Evolutionary conservation across 345 rosid species (phyloP), one percentile per base, ranked within the genome.

Genomic region (Cardamine chenopodiifolia): DNA sequence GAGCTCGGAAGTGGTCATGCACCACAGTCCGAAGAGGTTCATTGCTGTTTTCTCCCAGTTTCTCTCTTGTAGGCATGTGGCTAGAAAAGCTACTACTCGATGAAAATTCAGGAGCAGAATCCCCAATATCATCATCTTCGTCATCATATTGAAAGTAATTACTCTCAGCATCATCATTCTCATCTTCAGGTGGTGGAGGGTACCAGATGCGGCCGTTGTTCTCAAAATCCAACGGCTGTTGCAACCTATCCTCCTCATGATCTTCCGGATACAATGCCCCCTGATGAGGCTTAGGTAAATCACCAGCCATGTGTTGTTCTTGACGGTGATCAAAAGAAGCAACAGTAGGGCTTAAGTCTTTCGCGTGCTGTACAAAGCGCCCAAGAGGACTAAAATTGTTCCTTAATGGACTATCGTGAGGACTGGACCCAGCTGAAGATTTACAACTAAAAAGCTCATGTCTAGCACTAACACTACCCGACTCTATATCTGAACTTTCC

Each of bases 1-100:
- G 99, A 72, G 98, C 99, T 87, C 91, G 84, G 82, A 96, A 96
- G 71, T 96, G 97, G 57, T 85, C 95, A 53, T 86, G 97, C 54
- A 90, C 86, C 79, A 86, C 84, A 4, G 91, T 87, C 78, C 80
- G 80, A 31, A 89, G 83, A 72, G 97, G 95, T 66, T 89, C 97
- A 76, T 82, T 90, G 74, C 79, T 86, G 72, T 78, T 84, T 56
- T 88, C 90, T 64, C 83, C 84, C 18, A 84, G 86, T 75, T 84
- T 92, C 78, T 88, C 89, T 85, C 82, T 87, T 18, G 85, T 65
- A 20, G 93, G 85, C 61, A 95, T 72, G 17, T 76, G 81, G 65
- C 80, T 66, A 50, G 96, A 87, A 78, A 96, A 87, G 86, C 97
- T 89, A 76, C 86, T 84, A 75, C 89, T 90, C 53, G 88, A 81